Evolutionary conservation across 805 yeast genomes (phyloP), one percentile per base, ranked within the genome.

Genomic region (Pichia kluyveri): DNA sequence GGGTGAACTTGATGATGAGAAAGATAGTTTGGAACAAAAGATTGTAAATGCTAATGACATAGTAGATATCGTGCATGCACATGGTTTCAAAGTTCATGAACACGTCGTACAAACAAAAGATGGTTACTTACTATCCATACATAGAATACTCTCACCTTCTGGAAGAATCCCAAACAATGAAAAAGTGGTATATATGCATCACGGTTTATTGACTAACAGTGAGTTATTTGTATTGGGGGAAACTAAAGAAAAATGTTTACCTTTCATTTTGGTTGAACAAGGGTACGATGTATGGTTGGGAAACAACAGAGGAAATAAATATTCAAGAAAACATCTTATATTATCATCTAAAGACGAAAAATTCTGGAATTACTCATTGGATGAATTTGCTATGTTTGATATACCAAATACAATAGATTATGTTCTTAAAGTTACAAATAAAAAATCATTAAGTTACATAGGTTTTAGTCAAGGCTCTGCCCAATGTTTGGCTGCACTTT

Each of bases 241-340:
- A 68, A 30, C 66, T 71, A 45, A 56, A 59, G 40, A 67, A 66
- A 48, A 75, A 75, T 60, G 64, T 54, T 67, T 91, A 40, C 96
- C 97, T 0, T 83, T 85, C 58, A 68, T 78, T 3, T 70, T 90
- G 28, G 81, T 80, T 47, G 90, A 89, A 46, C 62, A 79, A 42
- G 96, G 96, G 3, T 90, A 79, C 62, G 98, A 90, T 60, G 96
- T 91, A 10, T 90, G 96, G 96, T 69, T 90, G 53, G 97, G 97
- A 0, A 87, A 87, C 63, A 87, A 86, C 60, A 72, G 96, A 46
- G 96, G 96, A 14, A 91, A 90, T 66, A 91, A 90, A 69, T 90
- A 90, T 66, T 82, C 93, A 4, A 81, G 86, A 52, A 89, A 89
- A 57, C 96, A 89, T 62, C 54, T 79, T 38, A 54, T 62, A 36